Percentiles rank a stretch among this genome's conserved stretches.
Evolutionary conservation across 2,329 filamentous ascomycete species (phyloP).

Genomic region (Ophiostoma perfectum): DNA sequence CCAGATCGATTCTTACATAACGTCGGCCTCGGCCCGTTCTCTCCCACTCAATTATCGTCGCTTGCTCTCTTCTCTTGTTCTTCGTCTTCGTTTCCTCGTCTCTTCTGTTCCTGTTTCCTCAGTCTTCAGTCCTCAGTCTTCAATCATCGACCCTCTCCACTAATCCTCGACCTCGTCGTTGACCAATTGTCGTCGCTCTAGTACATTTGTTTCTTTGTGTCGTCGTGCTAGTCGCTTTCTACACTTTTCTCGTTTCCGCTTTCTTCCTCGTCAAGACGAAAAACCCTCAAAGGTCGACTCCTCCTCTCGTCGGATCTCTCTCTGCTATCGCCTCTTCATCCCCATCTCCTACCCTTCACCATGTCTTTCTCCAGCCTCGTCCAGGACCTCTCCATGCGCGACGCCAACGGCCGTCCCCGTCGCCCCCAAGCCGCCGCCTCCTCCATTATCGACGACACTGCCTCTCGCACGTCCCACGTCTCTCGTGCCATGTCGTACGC

Average conservation of each 20-base stretch:
- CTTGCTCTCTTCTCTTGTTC: background rate
- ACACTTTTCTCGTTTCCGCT: background rate
- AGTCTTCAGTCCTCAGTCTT: background rate
- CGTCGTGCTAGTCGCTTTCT: constrained; percentile 1
- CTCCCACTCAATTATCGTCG: too few species aligned
- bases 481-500: constrained; percentile 61
- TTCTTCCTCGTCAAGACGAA: constrained; percentile 9
- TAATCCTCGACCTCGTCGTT: background rate
- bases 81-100: background rate
- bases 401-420: constrained; percentile 42
- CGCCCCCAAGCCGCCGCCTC: constrained; percentile 48
- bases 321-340: background rate
- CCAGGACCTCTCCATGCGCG: constrained; percentile 58
- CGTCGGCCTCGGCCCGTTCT: background rate
- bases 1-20: background rate
- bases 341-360: constrained; percentile 21
- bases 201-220: background rate
- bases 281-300: constrained; percentile 1
- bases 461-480: constrained; percentile 56
- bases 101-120: background rate
- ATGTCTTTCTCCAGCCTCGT: constrained; percentile 67
- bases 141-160: background rate
- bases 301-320: background rate
- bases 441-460: constrained; percentile 55
- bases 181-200: background rate